Evolutionary conservation across 2,329 filamentous ascomycete species (phyloP), one percentile per base, ranked within the genome.

Genomic region (Aureobasidium zeae): DNA sequence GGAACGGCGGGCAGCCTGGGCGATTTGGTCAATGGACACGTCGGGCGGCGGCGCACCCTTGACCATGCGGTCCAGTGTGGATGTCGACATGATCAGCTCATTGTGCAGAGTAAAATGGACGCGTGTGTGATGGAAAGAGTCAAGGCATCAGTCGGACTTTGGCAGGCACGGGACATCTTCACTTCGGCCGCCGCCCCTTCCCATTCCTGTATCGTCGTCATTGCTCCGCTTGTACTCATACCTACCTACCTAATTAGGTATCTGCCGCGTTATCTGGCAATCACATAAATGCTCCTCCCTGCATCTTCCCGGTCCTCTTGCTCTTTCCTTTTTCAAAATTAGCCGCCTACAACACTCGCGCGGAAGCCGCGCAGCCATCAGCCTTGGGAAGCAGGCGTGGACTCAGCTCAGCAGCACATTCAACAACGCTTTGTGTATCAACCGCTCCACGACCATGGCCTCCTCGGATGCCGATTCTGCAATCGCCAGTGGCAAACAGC

Each of bases 11-110:
- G 51, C 62, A 12, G 61, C 57, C 22, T 62, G 55, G 21, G 63
- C 63, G 48, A 67, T 58, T 34, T 62, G 58, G 25, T 62, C 53
- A 22, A 62, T 57, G 11, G 66, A 64, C 34, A 76, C 71, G 53
- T 76, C 73, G 45, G 81, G 74, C 47, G 78, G 69, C 47, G 86
- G 83, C 37, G 86, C 81, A 57, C 88, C 89, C 68, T 95, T 96
- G 67, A 96, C 86, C 57, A 94, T 76, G 57, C 87, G 86, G 67
- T 95, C 88, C 58, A 94, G 72, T 49, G 76, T 36, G 16, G 46
- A 41, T 22, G 46, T 45, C 22, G 48, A 38, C 48, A 50, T 50
- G 36, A 9, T 39, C 26, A 39, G 36, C 36, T 39, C 36, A 39
- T 39, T n/a, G n/a, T n/a, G n/a, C n/a, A n/a, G n/a, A n/a, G n/a